These are phyloP conservation scores for Podaxis pistillaris DNA, from an alignment of 768 basidiomycete species.

Conservation along the genomic window DNA sequence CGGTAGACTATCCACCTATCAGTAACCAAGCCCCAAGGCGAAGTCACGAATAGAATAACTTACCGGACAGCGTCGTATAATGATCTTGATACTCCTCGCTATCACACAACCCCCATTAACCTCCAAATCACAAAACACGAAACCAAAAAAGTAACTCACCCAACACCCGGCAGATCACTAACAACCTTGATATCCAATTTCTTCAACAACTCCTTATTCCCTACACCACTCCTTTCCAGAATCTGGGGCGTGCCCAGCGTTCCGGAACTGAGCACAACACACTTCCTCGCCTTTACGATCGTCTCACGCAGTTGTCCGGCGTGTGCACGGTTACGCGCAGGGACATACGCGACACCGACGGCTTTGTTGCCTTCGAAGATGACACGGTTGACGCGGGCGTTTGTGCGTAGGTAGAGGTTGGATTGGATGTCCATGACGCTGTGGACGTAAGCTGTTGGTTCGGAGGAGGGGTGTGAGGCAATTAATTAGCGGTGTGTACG, in stretches of 20 bases:
- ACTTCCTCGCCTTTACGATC: slow-evolving; percentile 64
- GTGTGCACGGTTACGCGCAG: slow-evolving; percentile 56
- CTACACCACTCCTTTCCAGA: slow-evolving; percentile 72
- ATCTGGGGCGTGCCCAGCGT: slow-evolving; percentile 75
- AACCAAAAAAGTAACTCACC: slow-evolving; percentile 33
- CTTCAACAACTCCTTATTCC: slow-evolving; percentile 50
- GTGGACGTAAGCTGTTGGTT: slow-evolving; percentile 58
- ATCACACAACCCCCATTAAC: not conserved
- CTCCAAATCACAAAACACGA: not conserved
- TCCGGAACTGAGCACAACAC: slow-evolving; percentile 62
- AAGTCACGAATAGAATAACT: slow-evolving; percentile 16
- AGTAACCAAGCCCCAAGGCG: not conserved
- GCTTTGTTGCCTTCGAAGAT: slow-evolving; percentile 74
- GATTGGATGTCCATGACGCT: slow-evolving; percentile 67
- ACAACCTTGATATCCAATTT: slow-evolving; percentile 60
- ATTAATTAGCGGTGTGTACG: not conserved
- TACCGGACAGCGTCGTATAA: slow-evolving; percentile 66
- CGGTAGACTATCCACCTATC: slow-evolving; percentile 49
- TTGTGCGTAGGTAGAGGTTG: slow-evolving; percentile 66
- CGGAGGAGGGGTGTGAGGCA: not conserved
- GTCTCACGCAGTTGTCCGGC: slow-evolving; percentile 54
- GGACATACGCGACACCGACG: slow-evolving; percentile 70
- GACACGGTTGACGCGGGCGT: slow-evolving; percentile 65
- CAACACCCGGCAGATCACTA: slow-evolving; percentile 70
- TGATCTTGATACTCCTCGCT: slow-evolving; percentile 76